phyloP scores from a whole-genome alignment of 2,329 filamentous ascomycete species.

The Chrysoporthe deuterocubensis region DNA sequence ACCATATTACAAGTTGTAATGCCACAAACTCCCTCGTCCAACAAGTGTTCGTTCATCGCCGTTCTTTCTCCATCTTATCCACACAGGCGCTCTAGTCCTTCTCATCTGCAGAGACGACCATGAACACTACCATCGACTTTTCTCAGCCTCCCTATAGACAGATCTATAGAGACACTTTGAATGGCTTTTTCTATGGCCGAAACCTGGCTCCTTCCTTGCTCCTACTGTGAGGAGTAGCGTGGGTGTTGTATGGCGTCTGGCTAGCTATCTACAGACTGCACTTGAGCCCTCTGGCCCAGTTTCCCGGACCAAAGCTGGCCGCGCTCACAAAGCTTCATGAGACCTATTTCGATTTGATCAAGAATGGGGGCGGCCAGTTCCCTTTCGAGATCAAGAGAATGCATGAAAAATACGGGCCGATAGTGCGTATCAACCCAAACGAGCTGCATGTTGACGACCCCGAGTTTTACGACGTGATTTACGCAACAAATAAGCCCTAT shows the following conservation, averaged over 20 bases:
- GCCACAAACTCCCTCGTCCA: background rate
- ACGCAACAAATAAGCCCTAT: constrained; percentile 4
- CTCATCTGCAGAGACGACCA: background rate
- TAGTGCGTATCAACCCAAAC: constrained; percentile 30
- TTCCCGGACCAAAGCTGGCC: constrained; percentile 16
- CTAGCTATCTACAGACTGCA: constrained; percentile 11
- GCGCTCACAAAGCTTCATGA: constrained; percentile 5
- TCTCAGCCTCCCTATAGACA: background rate
- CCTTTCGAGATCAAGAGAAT: background rate
- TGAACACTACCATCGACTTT: background rate
- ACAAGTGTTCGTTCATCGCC: background rate
- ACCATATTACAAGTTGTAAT: background rate
- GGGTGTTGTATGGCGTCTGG: background rate
- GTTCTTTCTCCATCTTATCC: background rate
- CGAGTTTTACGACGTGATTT: constrained; percentile 26
- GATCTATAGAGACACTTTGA: background rate
- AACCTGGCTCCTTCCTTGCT: background rate
- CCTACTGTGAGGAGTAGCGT: background rate
- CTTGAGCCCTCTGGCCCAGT: constrained; percentile 2
- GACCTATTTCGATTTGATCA: constrained; percentile 9
- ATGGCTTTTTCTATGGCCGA: background rate
- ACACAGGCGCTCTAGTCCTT: background rate
- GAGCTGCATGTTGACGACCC: constrained; percentile 30
- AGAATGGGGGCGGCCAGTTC: constrained; percentile 13
- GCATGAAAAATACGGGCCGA: constrained; percentile 25